Percentiles rank a stretch among this genome's conserved stretches.
phyloP scores from a whole-genome alignment of 345 rosid genomes.

The Hevea brasiliensis region DNA sequence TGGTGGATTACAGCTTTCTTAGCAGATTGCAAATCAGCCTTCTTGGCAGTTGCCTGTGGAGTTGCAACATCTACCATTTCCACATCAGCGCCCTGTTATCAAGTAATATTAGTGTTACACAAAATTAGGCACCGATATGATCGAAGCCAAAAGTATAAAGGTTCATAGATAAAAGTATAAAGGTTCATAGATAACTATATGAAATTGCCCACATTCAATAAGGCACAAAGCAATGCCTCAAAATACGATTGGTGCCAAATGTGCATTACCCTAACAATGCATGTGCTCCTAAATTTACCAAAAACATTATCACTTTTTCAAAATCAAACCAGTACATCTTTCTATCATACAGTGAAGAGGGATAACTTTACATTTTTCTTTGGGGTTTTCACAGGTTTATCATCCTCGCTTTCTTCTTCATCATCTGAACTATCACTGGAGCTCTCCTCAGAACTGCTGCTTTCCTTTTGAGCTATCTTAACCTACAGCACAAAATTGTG shows the following conservation, averaged over 20 bases:
- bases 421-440: slow-evolving; percentile 28
- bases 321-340: not conserved
- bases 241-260: not conserved
- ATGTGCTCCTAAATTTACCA: not conserved
- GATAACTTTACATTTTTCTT: slow-evolving; percentile 43
- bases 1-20: slow-evolving; percentile 40
- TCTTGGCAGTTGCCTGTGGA: slow-evolving; percentile 27
- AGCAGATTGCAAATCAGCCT: slow-evolving; percentile 33
- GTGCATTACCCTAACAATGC: not conserved
- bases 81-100: slow-evolving; percentile 41
- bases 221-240: not conserved
- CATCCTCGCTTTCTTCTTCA: slow-evolving; percentile 55
- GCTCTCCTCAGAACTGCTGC: slow-evolving; percentile 53
- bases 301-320: not conserved
- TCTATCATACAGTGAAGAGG: not conserved
- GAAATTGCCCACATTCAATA: not conserved
- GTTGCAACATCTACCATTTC: slow-evolving; percentile 59
- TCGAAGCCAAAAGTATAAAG: not conserved
- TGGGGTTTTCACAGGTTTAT: slow-evolving; percentile 42
- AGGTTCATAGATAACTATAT: not conserved
- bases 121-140: no score
- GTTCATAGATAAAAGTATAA: not conserved
- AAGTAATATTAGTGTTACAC: not conserved
- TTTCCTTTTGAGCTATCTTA: slow-evolving; percentile 42
- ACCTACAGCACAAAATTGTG: slow-evolving; percentile 19